Conservation (phyloP, 176 grass and related monocot genomes). For the Paspalum notatum region DNA sequence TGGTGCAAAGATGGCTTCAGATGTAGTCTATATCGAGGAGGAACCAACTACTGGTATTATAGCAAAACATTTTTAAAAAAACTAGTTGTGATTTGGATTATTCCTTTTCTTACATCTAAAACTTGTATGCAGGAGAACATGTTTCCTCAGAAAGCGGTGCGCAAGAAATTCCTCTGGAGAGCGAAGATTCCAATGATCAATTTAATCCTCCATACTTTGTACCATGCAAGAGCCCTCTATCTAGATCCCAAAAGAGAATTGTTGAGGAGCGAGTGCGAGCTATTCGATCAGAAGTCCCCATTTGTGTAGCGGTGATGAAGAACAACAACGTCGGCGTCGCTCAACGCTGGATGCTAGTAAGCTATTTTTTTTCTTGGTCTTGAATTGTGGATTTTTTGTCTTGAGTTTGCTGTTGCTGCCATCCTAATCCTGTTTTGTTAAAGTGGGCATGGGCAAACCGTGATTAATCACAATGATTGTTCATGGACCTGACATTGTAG, state of each 20-base stretch:
- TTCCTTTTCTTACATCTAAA: conserved; percentile 23
- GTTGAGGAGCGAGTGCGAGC: conserved; percentile 32
- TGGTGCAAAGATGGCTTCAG: neutral
- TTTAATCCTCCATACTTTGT: neutral
- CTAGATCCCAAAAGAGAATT: conserved; percentile 34
- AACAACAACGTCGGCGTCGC: neutral
- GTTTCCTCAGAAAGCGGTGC: neutral
- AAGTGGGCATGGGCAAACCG: neutral
- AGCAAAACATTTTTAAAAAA: neutral
- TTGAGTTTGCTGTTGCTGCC: neutral
- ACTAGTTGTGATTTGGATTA: neutral
- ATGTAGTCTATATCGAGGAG: neutral
- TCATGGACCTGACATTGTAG: neutral
- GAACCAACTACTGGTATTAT: neutral
- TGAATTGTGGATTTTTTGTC: neutral
- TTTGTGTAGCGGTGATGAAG: conserved; percentile 43
- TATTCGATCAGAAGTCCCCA: conserved; percentile 8
- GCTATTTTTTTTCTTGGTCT: neutral
- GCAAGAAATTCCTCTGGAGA: neutral
- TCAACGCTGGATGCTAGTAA: conserved; percentile 34
- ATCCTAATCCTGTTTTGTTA: neutral
- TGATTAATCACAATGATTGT: no score
- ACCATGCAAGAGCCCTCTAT: neutral
- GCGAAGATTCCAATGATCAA: neutral
- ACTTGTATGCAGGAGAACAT: conserved; percentile 12